phyloP scores from a whole-genome alignment of 2,329 filamentous ascomycete genomes.

The Trichoderma simmonsii region DNA sequence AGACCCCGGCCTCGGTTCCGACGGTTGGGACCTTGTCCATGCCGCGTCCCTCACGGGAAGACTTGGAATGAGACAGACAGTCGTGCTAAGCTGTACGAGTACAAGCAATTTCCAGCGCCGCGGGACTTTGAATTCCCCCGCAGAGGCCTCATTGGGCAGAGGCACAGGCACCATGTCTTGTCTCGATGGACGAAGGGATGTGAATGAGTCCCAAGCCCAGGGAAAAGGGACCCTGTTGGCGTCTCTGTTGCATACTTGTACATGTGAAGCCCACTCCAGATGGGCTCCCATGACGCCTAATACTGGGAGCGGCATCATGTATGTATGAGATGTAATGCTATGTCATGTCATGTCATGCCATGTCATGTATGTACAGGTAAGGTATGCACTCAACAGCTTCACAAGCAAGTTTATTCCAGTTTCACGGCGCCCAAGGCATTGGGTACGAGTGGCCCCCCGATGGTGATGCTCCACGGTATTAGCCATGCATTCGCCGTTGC shows the following conservation, averaged over 20 bases:
- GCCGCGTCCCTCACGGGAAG: background rate
- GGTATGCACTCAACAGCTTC: background rate
- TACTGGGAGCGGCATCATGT: background rate
- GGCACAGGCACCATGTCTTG: background rate
- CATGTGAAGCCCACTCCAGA: background rate
- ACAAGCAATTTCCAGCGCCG: background rate
- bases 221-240: background rate
- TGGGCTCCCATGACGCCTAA: background rate
- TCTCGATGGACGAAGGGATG: background rate
- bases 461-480: too few relatives aligned
- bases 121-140: background rate
- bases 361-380: background rate
- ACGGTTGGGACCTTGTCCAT: background rate
- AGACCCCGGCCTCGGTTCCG: background rate
- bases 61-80: background rate
- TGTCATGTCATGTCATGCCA: background rate
- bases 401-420: background rate
- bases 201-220: background rate
- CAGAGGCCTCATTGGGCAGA: slow-evolving; percentile 1
- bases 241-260: background rate
- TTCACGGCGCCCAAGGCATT: background rate
- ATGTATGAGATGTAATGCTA: background rate
- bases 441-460: background rate
- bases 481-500: background rate
- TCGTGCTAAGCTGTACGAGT: background rate